Percentiles rank a stretch among this genome's conserved stretches.
Evolutionary conservation across 1,284 basidiomycete genomes (phyloP).

Genomic region (Boletus austroedulis): DNA sequence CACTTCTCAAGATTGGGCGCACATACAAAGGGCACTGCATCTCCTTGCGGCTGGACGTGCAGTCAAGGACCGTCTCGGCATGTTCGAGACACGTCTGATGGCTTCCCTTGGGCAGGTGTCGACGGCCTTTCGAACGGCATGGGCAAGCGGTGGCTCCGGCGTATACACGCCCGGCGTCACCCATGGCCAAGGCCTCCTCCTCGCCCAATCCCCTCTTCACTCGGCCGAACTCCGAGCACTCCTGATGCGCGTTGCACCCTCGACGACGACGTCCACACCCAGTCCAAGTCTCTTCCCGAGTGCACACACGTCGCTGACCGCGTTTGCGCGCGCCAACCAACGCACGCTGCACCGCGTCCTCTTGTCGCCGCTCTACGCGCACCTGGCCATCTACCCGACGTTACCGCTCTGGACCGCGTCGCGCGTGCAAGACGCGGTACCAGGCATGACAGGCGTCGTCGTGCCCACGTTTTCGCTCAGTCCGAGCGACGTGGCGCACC

Average conservation of each 20-base stretch:
- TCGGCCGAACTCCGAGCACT: conserved; percentile 71
- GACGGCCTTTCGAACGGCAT: conserved; percentile 52
- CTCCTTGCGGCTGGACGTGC: conserved; percentile 74
- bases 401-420: conserved; percentile 66
- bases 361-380: conserved; percentile 77
- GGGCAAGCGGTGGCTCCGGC: conserved; percentile 49
- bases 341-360: conserved; percentile 77
- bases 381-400: conserved; percentile 71
- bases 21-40: conserved; percentile 81
- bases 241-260: conserved; percentile 47
- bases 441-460: conserved; percentile 42
- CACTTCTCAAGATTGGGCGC: conserved; percentile 79
- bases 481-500: conserved; percentile 85
- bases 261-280: conserved; percentile 27
- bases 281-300: conserved; percentile 47
- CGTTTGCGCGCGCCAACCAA: conserved; percentile 76
- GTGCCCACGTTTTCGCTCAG: conserved; percentile 94
- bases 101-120: conserved; percentile 58
- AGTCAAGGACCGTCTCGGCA: conserved; percentile 61
- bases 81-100: conserved; percentile 70
- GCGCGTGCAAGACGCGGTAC: conserved; percentile 40
- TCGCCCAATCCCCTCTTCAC: conserved; percentile 82
- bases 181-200: conserved; percentile 66
- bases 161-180: conserved; percentile 60
- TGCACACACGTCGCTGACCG: conserved; percentile 58